Percentiles rank a stretch among this genome's conserved stretches.
These are phyloP conservation scores for Nissolia schottii DNA, from an alignment of 306 rosid genomes.

Conservation along the genomic window DNA sequence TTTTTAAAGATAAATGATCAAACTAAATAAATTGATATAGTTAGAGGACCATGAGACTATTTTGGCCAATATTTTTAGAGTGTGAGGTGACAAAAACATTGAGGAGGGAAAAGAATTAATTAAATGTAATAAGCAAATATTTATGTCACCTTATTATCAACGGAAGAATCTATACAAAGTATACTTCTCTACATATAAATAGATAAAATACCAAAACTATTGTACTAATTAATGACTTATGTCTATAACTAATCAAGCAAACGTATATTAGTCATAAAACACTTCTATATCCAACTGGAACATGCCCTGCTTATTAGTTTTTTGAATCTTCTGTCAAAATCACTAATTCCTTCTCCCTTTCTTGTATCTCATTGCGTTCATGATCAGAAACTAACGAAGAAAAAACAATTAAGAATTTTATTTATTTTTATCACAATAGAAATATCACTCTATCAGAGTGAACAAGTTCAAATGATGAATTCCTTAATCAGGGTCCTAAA, in stretches of 20 bases:
- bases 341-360: not conserved
- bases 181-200: not conserved
- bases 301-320: not conserved
- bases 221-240: not conserved
- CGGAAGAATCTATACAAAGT: too few species aligned
- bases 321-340: not conserved
- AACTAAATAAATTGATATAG: too few species aligned
- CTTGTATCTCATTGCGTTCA: not conserved
- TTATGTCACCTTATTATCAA: too few species aligned
- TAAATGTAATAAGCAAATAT: too few species aligned
- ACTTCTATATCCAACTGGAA: not conserved
- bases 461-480: conserved; percentile 6
- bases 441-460: not conserved
- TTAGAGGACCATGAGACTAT: too few species aligned
- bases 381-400: not conserved
- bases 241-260: not conserved
- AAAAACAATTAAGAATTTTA: not conserved
- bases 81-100: too few species aligned
- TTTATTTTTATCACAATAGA: not conserved
- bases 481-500: not conserved
- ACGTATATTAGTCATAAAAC: not conserved
- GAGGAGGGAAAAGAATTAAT: too few species aligned
- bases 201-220: not conserved
- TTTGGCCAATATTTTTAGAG: too few species aligned
- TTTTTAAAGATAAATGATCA: too few species aligned